A percentile compares a stretch with the other conserved stretches of the same genome.
phyloP scores from a whole-genome alignment of 371 early-diverging fungal species.

The Dinochytrium kinnereticum region DNA sequence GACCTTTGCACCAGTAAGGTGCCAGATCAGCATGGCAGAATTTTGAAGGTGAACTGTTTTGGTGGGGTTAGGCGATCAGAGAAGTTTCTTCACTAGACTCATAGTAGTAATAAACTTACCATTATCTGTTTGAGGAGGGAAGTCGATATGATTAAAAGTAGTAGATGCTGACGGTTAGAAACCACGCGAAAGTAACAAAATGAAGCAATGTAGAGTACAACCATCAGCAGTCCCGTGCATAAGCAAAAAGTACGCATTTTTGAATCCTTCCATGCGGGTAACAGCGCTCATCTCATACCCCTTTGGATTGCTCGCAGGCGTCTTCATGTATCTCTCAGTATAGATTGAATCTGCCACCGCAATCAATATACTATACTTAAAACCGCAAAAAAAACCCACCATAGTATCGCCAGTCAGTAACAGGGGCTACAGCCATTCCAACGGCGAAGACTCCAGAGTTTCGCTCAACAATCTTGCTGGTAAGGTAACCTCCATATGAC shows the following conservation, averaged over 20 bases:
- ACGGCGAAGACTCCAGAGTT: conserved; percentile 79
- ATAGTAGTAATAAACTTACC: conserved; percentile 4
- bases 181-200: background rate
- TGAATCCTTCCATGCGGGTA: conserved; percentile 81
- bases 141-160: too few species aligned
- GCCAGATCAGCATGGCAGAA: conserved; percentile 75
- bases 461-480: conserved; percentile 84
- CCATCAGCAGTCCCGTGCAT: conserved; percentile 95
- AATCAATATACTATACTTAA: background rate
- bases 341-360: conserved; percentile 78
- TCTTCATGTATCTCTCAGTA: conserved; percentile 96
- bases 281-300: conserved; percentile 87
- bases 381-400: conserved; percentile 49
- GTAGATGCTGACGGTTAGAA: background rate
- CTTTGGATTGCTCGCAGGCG: conserved; percentile 72
- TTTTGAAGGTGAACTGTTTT: conserved; percentile 87
- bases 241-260: conserved; percentile 75
- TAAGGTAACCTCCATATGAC: conserved; percentile 94
- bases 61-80: conserved; percentile 52
- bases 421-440: conserved; percentile 96
- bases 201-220: conserved; percentile 40
- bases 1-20: conserved; percentile 73
- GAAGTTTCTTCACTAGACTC: background rate
- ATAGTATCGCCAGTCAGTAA: conserved; percentile 89
- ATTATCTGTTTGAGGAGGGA: too few species aligned